Conservation (phyloP, 208 protist genomes). For the Leishmania lainsoni region DNA sequence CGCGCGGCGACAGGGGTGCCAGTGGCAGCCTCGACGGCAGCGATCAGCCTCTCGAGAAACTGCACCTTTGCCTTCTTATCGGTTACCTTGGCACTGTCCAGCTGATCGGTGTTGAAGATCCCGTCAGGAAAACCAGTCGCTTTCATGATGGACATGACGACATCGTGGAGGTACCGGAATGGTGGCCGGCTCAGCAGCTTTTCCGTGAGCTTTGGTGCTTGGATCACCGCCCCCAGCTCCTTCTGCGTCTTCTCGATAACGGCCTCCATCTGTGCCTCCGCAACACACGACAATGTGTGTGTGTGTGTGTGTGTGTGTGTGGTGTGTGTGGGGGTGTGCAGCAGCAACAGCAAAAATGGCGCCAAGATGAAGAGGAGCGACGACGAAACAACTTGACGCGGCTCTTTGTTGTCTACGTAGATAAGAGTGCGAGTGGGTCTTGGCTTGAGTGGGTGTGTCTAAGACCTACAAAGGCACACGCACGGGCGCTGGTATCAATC, state of each 20-base stretch:
- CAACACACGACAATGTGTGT: neutral
- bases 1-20: slow-evolving; percentile 55
- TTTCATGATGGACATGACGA: slow-evolving; percentile 71
- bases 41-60: slow-evolving; percentile 80
- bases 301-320: too few species aligned
- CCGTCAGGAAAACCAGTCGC: slow-evolving; percentile 75
- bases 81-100: slow-evolving; percentile 74
- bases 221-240: slow-evolving; percentile 79
- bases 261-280: slow-evolving; percentile 32
- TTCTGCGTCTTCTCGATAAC: slow-evolving; percentile 78
- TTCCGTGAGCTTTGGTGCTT: slow-evolving; percentile 84
- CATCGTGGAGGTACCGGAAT: slow-evolving; percentile 92
- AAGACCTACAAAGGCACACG: neutral
- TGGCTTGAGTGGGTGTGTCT: neutral
- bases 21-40: slow-evolving; percentile 78
- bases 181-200: slow-evolving; percentile 88
- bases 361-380: neutral
- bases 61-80: slow-evolving; percentile 87
- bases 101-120: slow-evolving; percentile 61
- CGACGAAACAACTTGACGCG: neutral
- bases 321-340: neutral
- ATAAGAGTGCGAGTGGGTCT: neutral
- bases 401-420: neutral
- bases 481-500: neutral
- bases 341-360: neutral